Percentiles rank a stretch among this genome's conserved stretches.
These are phyloP conservation scores for Pezicula radicicola DNA, from an alignment of 2,329 filamentous ascomycete species.

Conservation along the genomic window DNA sequence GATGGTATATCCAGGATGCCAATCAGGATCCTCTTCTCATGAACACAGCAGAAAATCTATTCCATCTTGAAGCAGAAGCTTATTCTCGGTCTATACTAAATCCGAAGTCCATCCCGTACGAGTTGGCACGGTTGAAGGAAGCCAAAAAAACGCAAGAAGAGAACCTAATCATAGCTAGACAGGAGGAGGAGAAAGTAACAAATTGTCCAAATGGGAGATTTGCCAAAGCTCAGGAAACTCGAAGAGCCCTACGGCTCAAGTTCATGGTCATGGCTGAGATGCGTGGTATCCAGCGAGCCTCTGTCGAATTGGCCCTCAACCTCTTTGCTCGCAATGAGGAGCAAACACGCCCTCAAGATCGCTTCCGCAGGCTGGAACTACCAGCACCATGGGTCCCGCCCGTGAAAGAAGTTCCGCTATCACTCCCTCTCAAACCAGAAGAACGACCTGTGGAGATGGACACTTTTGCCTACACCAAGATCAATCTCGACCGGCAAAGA, in stretches of 20 bases:
- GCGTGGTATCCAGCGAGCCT: conserved; percentile 23
- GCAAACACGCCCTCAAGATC: conserved; percentile 23
- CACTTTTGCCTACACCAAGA: conserved; percentile 21
- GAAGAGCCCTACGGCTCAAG: conserved; percentile 5
- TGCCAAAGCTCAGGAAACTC: background rate
- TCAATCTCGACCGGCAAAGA: conserved; percentile 12
- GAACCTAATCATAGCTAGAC: background rate
- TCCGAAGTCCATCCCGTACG: conserved; percentile 5
- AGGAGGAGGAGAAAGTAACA: background rate
- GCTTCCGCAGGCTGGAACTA: conserved; percentile 19
- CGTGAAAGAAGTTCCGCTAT: conserved; percentile 16
- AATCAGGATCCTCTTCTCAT: conserved; percentile 7
- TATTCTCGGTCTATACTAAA: conserved; percentile 19
- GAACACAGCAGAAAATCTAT: conserved; percentile 15
- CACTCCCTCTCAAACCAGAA: conserved; percentile 17
- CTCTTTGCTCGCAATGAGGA: conserved; percentile 23
- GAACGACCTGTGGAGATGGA: conserved; percentile 22
- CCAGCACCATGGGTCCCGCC: conserved; percentile 7
- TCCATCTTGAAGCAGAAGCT: conserved; percentile 17
- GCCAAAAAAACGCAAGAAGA: too few species aligned
- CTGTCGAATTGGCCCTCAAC: conserved; percentile 23
- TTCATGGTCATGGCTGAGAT: conserved; percentile 22
- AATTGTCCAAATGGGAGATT: background rate
- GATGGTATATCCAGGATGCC: conserved; percentile 12
- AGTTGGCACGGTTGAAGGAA: too few species aligned